phyloP scores from a whole-genome alignment of 495 filamentous ascomycete genomes.

The Annulohypoxylon stygium region DNA sequence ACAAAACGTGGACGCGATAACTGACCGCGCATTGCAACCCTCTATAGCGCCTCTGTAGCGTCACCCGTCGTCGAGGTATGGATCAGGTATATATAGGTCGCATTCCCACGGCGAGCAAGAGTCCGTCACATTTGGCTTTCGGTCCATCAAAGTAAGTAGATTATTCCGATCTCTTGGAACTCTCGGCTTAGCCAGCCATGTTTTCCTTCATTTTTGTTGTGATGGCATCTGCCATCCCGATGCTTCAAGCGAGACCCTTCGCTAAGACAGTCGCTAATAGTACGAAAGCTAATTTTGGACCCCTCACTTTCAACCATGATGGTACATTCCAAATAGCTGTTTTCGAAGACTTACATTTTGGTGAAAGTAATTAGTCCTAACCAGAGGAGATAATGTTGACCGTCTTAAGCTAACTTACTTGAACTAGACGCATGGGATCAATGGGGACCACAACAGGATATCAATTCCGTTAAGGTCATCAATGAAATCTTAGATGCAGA shows the following conservation, averaged over 20 bases:
- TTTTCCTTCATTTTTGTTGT: conserved; percentile 14
- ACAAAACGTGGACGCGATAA: conserved; percentile 22
- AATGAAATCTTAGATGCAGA: conserved; percentile 71
- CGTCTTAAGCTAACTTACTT: conserved; percentile 15
- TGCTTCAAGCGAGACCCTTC: conserved; percentile 33
- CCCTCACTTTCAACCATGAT: conserved; percentile 56
- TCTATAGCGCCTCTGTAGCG: background rate
- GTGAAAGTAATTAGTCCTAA: conserved; percentile 62
- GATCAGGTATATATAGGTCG: conserved; percentile 49
- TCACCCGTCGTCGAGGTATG: conserved; percentile 29
- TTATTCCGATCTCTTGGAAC: background rate
- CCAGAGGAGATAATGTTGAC: background rate
- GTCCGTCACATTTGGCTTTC: conserved; percentile 8
- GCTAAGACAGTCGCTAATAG: conserved; percentile 28
- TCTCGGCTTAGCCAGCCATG: conserved; percentile 12
- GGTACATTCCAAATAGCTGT: conserved; percentile 67
- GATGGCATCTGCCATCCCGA: conserved; percentile 11
- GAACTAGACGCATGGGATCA: conserved; percentile 60
- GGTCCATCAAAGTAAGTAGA: conserved; percentile 29
- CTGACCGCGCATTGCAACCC: conserved; percentile 38
- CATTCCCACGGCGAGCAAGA: conserved; percentile 19
- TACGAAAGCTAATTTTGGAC: conserved; percentile 34
- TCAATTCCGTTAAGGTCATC: conserved; percentile 70
- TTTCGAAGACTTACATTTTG: conserved; percentile 78
- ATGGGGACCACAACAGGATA: conserved; percentile 73